A percentile compares a stretch with the other conserved stretches of the same genome.
phyloP scores from a whole-genome alignment of 2,329 filamentous ascomycete genomes.

The Simplicillium aogashimaense region DNA sequence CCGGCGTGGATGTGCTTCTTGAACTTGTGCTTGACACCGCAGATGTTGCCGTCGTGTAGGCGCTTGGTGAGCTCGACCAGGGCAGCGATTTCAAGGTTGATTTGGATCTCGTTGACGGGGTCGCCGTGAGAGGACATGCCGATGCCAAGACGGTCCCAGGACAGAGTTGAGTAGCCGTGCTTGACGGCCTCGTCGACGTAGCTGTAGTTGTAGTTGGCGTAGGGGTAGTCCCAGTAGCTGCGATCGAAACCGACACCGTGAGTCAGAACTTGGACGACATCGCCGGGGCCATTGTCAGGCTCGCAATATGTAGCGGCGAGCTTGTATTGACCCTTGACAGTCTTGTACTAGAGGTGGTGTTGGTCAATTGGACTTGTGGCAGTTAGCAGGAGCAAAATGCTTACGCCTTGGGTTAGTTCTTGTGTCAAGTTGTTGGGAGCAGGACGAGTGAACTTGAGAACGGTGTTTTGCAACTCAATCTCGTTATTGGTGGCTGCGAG shows the following conservation, averaged over 20 bases:
- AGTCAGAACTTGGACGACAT: constrained; percentile 27
- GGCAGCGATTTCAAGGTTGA: constrained; percentile 46
- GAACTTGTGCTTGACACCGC: constrained; percentile 24
- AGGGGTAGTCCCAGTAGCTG: constrained; percentile 53
- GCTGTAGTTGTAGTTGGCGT: constrained; percentile 50
- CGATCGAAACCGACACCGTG: constrained; percentile 29
- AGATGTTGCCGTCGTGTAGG: constrained; percentile 34
- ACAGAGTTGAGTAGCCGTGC: constrained; percentile 48
- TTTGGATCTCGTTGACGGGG: constrained; percentile 49
- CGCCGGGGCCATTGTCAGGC: constrained; percentile 33
- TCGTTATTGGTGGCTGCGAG: constrained; percentile 36
- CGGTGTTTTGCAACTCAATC: constrained; percentile 47
- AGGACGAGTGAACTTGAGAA: constrained; percentile 36
- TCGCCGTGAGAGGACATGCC: constrained; percentile 48
- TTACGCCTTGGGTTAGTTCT: too few species aligned
- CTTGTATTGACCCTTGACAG: constrained; percentile 41
- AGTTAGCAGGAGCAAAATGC: too few species aligned
- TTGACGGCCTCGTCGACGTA: constrained; percentile 48
- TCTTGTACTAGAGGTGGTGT: constrained; percentile 19
- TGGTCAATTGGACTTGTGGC: background rate
- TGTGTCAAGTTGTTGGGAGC: constrained; percentile 37
- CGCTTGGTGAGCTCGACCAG: constrained; percentile 41
- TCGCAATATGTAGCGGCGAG: constrained; percentile 53
- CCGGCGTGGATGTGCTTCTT: constrained; percentile 47
- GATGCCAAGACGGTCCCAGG: constrained; percentile 53